Evolutionary conservation across 2,329 filamentous ascomycete species (phyloP).

Genomic region (Fusarium robinianum): DNA sequence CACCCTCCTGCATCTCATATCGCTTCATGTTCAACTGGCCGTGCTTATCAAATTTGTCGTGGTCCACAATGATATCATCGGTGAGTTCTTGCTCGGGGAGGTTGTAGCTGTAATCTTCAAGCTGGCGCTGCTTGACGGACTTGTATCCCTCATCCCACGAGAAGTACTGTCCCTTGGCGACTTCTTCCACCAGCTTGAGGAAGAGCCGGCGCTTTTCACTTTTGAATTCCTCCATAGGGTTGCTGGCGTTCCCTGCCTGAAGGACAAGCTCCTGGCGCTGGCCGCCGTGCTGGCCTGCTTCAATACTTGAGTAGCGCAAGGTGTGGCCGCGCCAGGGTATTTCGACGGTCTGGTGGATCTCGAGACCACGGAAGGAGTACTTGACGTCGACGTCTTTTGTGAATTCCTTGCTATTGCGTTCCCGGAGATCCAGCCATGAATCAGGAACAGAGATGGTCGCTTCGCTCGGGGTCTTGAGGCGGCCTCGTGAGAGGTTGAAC

Average conservation of each 20-base stretch:
- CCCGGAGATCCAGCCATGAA: constrained; percentile 5
- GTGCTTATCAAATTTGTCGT: constrained; percentile 16
- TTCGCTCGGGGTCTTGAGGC: constrained; percentile 46
- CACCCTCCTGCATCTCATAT: not conserved
- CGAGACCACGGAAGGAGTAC: constrained; percentile 55
- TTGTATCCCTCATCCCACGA: constrained; percentile 43
- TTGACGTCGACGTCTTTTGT: constrained; percentile 26
- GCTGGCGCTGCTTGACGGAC: constrained; percentile 33
- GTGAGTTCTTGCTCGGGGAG: constrained; percentile 32
- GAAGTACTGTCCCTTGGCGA: constrained; percentile 41
- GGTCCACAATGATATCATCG: constrained; percentile 32
- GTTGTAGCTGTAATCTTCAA: constrained; percentile 36
- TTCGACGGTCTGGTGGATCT: constrained; percentile 54
- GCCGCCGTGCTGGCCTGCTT: constrained; percentile 56
- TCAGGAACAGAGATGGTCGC: constrained; percentile 20
- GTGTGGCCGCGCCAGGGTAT: constrained; percentile 50
- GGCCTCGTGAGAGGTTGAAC: constrained; percentile 51
- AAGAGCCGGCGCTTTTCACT: constrained; percentile 24
- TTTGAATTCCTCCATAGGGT: not conserved
- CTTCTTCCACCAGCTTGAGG: constrained; percentile 36
- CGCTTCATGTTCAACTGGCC: constrained; percentile 17
- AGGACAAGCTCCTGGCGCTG: constrained; percentile 57
- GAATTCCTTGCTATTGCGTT: not conserved
- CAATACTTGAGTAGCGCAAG: constrained; percentile 56
- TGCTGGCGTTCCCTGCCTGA: constrained; percentile 12